phyloP scores from a whole-genome alignment of 1,139 yeast genomes.

The Scheffersomyces lignicola region DNA sequence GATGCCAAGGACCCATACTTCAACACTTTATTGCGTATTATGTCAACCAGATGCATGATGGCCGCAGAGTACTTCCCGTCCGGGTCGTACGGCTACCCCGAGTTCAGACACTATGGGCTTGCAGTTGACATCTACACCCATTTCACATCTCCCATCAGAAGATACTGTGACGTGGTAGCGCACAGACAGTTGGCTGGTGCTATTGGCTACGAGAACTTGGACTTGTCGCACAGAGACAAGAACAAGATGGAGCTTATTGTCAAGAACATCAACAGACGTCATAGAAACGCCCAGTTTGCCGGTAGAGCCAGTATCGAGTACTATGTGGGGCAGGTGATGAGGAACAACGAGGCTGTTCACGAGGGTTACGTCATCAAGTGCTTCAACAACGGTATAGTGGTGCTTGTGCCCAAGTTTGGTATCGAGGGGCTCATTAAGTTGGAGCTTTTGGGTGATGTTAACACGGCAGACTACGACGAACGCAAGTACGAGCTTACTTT shows the following conservation, averaged over 20 bases:
- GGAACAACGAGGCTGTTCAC: conserved; percentile 68
- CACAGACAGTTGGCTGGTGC: conserved; percentile 98
- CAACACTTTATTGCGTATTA: conserved; percentile 89
- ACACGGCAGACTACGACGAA: conserved; percentile 71
- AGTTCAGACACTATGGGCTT: conserved; percentile 93
- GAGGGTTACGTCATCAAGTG: conserved; percentile 93
- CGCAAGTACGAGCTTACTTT: conserved; percentile 71
- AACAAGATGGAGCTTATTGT: conserved; percentile 87
- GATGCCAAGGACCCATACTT: conserved; percentile 86
- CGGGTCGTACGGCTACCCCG: conserved; percentile 91
- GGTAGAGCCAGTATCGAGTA: conserved; percentile 98
- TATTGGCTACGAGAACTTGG: conserved; percentile 85
- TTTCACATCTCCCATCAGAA: conserved; percentile 97
- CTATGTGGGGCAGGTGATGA: conserved; percentile 97
- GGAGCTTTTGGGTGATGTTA: conserved; percentile 69
- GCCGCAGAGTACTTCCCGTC: conserved; percentile 97
- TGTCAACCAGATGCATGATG: conserved; percentile 99
- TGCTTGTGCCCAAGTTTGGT: conserved; percentile 94
- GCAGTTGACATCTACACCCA: conserved; percentile 98
- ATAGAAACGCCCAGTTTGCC: conserved; percentile 97
- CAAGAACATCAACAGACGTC: conserved; percentile 87
- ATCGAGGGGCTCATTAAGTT: conserved; percentile 89
- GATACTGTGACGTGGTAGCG: conserved; percentile 96
- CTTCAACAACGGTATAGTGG: conserved; percentile 92
- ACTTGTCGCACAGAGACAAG: conserved; percentile 83